These are phyloP conservation scores for Hypomyces perniciosus DNA, from an alignment of 2,329 filamentous ascomycete genomes.

Conservation along the genomic window DNA sequence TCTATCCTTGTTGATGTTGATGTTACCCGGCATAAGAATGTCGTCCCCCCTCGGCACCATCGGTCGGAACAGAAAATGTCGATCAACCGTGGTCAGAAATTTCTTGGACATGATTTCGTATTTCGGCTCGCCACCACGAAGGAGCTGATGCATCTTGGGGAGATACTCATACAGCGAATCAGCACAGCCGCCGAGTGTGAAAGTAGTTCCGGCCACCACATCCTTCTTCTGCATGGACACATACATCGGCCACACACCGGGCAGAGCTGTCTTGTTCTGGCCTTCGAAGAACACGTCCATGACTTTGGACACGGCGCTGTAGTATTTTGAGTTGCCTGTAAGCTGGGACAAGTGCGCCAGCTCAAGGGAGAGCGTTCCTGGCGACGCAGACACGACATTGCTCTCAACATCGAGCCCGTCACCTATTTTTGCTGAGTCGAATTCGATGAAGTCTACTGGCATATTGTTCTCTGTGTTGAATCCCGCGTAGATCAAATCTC, in stretches of 20 bases:
- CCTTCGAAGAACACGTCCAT: slow-evolving; percentile 59
- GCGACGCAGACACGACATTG: slow-evolving; percentile 38
- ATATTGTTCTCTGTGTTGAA: slow-evolving; percentile 66
- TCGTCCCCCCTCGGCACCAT: slow-evolving; percentile 47
- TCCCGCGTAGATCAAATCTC: slow-evolving; percentile 57
- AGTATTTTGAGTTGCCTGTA: slow-evolving; percentile 67
- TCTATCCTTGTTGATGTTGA: slow-evolving; percentile 20
- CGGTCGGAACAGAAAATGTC: slow-evolving; percentile 57
- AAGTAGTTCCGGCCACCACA: slow-evolving; percentile 23
- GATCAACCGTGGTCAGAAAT: slow-evolving; percentile 49
- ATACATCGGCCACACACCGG: slow-evolving; percentile 66
- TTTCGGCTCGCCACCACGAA: slow-evolving; percentile 48
- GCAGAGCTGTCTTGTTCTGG: slow-evolving; percentile 60
- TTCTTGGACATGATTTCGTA: slow-evolving; percentile 53
- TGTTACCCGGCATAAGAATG: slow-evolving; percentile 48
- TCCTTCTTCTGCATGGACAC: slow-evolving; percentile 52
- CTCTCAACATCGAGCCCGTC: slow-evolving; percentile 27
- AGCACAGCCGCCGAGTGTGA: slow-evolving; percentile 34
- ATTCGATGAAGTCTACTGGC: slow-evolving; percentile 48
- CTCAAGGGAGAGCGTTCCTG: slow-evolving; percentile 65
- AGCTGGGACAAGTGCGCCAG: slow-evolving; percentile 68
- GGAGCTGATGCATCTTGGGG: slow-evolving; percentile 74
- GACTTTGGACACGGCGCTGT: slow-evolving; percentile 62
- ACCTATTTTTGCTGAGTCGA: slow-evolving; percentile 31
- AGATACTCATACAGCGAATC: slow-evolving; percentile 72